phyloP scores from a whole-genome alignment of 2,329 filamentous ascomycete genomes.

The Fusarium sp. region DNA sequence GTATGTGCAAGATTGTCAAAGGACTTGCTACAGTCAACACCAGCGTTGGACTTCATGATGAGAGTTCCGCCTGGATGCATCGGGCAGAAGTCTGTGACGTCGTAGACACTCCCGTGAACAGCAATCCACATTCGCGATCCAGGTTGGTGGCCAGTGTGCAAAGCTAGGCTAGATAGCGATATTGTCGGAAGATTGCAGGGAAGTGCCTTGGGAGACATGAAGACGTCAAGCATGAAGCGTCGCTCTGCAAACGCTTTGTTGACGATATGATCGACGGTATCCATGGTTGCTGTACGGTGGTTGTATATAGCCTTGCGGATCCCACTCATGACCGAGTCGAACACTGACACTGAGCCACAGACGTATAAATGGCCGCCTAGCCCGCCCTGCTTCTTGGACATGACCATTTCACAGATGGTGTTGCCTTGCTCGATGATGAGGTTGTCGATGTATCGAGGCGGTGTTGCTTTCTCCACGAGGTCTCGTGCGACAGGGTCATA shows the following conservation, averaged over 20 bases:
- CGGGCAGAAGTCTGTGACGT: slow-evolving; percentile 64
- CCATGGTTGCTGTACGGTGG: slow-evolving; percentile 64
- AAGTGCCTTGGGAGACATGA: slow-evolving; percentile 67
- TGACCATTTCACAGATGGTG: slow-evolving; percentile 65
- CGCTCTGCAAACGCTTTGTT: slow-evolving; percentile 67
- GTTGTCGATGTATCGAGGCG: slow-evolving; percentile 65
- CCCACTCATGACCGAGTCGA: slow-evolving; percentile 67
- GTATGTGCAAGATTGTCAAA: slow-evolving; percentile 68
- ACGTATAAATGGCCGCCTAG: slow-evolving; percentile 54
- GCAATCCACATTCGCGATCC: slow-evolving; percentile 63
- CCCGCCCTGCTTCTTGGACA: slow-evolving; percentile 68
- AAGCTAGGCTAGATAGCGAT: slow-evolving; percentile 61
- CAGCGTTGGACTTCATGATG: slow-evolving; percentile 67
- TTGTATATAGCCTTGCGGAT: slow-evolving; percentile 68
- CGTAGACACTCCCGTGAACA: slow-evolving; percentile 66
- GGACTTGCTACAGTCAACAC: slow-evolving; percentile 64
- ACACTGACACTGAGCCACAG: slow-evolving; percentile 47
- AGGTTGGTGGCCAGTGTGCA: slow-evolving; percentile 63
- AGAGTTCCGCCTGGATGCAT: slow-evolving; percentile 67
- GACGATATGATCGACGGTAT: slow-evolving; percentile 63
- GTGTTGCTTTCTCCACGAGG: slow-evolving; percentile 62
- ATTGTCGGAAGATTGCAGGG: slow-evolving; percentile 64
- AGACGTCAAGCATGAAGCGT: slow-evolving; percentile 68
- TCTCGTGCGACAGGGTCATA: slow-evolving; percentile 58
- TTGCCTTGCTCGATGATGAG: slow-evolving; percentile 65